phyloP scores from a whole-genome alignment of 2,329 filamentous ascomycete genomes.

The Arthrobotrys pseudoclavata region DNA sequence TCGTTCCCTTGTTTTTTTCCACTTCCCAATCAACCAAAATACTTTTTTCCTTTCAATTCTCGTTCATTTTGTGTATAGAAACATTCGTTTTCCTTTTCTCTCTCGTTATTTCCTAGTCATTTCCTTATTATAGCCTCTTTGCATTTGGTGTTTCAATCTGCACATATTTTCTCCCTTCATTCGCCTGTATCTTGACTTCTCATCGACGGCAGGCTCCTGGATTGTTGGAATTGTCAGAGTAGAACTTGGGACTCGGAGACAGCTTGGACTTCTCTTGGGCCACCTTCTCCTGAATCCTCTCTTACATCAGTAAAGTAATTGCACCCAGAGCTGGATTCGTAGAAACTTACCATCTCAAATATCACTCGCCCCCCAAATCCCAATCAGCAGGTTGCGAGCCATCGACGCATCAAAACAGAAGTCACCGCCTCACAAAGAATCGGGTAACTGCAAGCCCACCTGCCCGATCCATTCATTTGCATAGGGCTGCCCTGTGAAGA shows the following conservation, averaged over 20 bases:
- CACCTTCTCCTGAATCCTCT: conserved; percentile 7
- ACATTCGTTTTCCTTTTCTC: conserved; percentile 51
- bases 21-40: conserved; percentile 42
- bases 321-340: neutral
- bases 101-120: conserved; percentile 31
- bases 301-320: conserved; percentile 11
- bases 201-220: conserved; percentile 34
- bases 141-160: conserved; percentile 53
- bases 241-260: conserved; percentile 36
- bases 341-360: conserved; percentile 29
- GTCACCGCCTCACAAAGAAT: conserved; percentile 50
- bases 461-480: conserved; percentile 51
- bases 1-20: conserved; percentile 37
- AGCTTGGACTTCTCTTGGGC: conserved; percentile 43
- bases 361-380: conserved; percentile 2
- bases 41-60: conserved; percentile 50
- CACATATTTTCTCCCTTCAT: conserved; percentile 47
- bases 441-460: conserved; percentile 38
- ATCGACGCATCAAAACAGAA: conserved; percentile 57
- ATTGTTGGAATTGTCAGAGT: conserved; percentile 24
- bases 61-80: conserved; percentile 47
- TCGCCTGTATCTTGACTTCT: conserved; percentile 33
- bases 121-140: conserved; percentile 34
- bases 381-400: conserved; percentile 23
- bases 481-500: conserved; percentile 49